These are phyloP conservation scores for Phialemonium atrogriseum DNA, from an alignment of 2,329 filamentous ascomycete genomes.

Conservation along the genomic window DNA sequence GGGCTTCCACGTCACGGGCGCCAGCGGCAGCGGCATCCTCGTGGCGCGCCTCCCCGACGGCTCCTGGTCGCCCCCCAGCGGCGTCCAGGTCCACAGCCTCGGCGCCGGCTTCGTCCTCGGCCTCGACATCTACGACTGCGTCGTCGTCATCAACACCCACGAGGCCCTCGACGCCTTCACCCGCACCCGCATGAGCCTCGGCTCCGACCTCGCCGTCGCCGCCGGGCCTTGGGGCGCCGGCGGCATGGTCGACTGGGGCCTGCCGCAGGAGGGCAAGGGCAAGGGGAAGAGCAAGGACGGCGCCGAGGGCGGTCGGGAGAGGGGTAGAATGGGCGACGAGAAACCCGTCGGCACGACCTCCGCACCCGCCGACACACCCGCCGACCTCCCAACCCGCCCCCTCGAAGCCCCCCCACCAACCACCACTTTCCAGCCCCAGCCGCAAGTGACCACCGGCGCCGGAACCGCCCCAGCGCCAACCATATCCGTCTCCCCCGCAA, in stretches of 20 bases:
- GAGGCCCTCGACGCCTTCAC: slow-evolving; percentile 72
- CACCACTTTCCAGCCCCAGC: slow-evolving; percentile 11
- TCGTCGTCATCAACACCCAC: slow-evolving; percentile 74
- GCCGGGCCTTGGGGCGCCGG: slow-evolving; percentile 65
- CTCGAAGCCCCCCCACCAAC: too few relatives aligned
- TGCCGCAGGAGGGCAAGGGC: slow-evolving; percentile 14
- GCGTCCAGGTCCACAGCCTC: slow-evolving; percentile 72
- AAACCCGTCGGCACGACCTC: neutral
- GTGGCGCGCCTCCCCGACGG: slow-evolving; percentile 55
- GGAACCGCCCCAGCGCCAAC: slow-evolving; percentile 1
- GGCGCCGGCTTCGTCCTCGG: slow-evolving; percentile 75
- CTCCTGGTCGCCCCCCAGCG: slow-evolving; percentile 72
- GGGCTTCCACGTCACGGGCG: slow-evolving; percentile 57
- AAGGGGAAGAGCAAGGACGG: too few relatives aligned
- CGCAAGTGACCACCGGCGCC: slow-evolving; percentile 8
- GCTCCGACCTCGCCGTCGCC: slow-evolving; percentile 68
- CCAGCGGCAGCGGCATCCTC: slow-evolving; percentile 58
- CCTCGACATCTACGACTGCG: slow-evolving; percentile 82
- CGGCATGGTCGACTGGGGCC: slow-evolving; percentile 57
- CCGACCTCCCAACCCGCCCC: slow-evolving; percentile 7
- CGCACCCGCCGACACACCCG: slow-evolving; percentile 9
- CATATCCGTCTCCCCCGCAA: slow-evolving; percentile 1
- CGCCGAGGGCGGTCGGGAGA: too few relatives aligned
- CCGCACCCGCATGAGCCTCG: slow-evolving; percentile 65
- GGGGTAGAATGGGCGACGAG: too few relatives aligned